Base-by-base conservation (phyloP, 352 stramenopile species). In the Phytophthora citrophthora region DNA sequence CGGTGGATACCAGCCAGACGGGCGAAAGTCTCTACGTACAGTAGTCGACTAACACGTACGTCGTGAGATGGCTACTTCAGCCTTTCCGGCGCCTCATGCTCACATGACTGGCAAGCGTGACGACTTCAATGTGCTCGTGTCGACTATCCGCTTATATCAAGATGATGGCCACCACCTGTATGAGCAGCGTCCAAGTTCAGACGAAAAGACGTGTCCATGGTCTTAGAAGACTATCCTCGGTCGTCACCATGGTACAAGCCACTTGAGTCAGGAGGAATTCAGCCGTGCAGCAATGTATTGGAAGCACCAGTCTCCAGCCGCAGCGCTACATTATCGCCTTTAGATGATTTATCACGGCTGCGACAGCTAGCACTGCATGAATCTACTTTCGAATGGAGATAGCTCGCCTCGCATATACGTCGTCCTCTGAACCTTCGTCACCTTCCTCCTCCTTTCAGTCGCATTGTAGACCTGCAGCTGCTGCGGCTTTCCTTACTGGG, bases 301-400 rank as follows among this genome's bases (percentile, higher is more conserved):
- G 24, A 38, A 41, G 24, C 45, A 13, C 8, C 9, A 34, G 8
- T 34, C 29, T 34, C 29, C 29, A 34, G 29, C 9, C 9, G 29
- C 29, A 12, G 29, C 45, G 27, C 13, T 24, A 50, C 5, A 5
- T 26, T 27, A 20, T 18, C 39, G 3, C 40, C 1, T 44, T 26
- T 11, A 43, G 23, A 32, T 64, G 47, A 52, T 64, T 58, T 58
- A 59, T 59, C 48, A 29, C 56, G 13, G 54, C 43, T 53, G 53
- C 53, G 41, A 53, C n/a, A 4, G 9, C 34, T 20, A 32, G 7
- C 16, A 13, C 36, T 41, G 13, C 13, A 20, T 18, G 36, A n/a
- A 41, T 41, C 11, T 40, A 40, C 27, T 16, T 49, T 50, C 12
- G 20, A 50, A 36, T 23, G 16, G 44, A 36, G n/a, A n/a, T n/a